Evolutionary conservation across 345 rosid species (phyloP), one percentile per base, ranked within the genome.

Genomic region (Geranium rotundifolium): DNA sequence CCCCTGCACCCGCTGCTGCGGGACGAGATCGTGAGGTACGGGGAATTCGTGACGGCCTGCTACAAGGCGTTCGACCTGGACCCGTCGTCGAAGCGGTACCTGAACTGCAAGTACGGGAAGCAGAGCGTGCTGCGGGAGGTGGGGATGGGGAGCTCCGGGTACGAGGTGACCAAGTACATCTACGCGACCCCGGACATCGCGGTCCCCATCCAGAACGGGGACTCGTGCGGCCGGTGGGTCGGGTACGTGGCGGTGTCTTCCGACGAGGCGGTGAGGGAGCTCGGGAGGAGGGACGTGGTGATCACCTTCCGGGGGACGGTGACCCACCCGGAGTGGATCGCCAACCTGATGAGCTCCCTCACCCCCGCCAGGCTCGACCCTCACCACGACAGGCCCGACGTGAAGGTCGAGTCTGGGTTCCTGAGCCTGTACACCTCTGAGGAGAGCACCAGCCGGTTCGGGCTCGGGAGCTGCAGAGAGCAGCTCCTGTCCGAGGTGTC

Each of bases 401-500:
- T 67, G 54, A 34, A 34, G 41, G 41, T 34, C 41, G 63, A 61
- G 63, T 60, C 54, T 20, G 70, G 70, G 37, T 67, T 60, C 54
- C 55, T 67, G 50, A 60, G 70, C 65, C 41, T 67, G 41, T 67
- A 54, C 60, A 60, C 70, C 15, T 67, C 70, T 7, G 61, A 61
- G 39, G 58, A 49, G 17, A n/a, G 54, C 17, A 16, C 30, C 4
- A 19, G 41, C 5, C 54, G 19, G 58, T 89, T 92, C 56, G 95
- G 96, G 10, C 69, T 84, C 1, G 79, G 72, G 49, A 92, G 98
- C 57, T 92, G 98, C 49, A 80, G 95, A 3, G 81, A 91, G 54
- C 98, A 91, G 71, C 90, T 91, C 58, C 67, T 91, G 1, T 82
- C 95, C 0, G 98, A 91, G 72, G 77, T 91, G 9, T 85, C 92